Percentiles rank a stretch among this genome's conserved stretches.
Conservation (phyloP, 1,284 basidiomycete genomes). For the Melanopsichium pennsylvanicum region DNA sequence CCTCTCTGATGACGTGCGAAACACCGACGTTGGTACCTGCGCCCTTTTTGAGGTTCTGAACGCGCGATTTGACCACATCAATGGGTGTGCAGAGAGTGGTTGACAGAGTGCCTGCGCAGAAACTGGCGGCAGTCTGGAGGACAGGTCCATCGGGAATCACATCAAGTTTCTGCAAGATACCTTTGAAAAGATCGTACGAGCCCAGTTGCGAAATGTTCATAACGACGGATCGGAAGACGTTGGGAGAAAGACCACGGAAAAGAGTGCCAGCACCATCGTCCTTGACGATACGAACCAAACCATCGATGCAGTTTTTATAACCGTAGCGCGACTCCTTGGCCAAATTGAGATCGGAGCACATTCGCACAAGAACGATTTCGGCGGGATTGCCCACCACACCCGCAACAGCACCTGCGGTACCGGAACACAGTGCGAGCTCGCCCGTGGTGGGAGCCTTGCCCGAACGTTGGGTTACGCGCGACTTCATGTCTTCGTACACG, state of each 20-base stretch:
- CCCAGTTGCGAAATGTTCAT: constrained; percentile 68
- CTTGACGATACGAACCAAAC: constrained; percentile 68
- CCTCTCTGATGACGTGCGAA: constrained; percentile 39
- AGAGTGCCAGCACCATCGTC: constrained; percentile 68
- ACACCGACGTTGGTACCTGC: constrained; percentile 29
- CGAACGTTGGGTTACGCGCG: constrained; percentile 17
- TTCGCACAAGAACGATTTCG: constrained; percentile 70
- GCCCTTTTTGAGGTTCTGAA: constrained; percentile 65
- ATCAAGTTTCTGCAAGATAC: constrained; percentile 63
- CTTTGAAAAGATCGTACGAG: constrained; percentile 70
- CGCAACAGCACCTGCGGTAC: constrained; percentile 58
- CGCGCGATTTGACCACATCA: constrained; percentile 51
- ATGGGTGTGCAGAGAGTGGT: constrained; percentile 66
- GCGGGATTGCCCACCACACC: constrained; percentile 61
- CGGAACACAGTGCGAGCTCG: constrained; percentile 53
- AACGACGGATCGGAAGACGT: constrained; percentile 69
- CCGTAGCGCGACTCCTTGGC: constrained; percentile 56
- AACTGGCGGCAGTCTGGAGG: constrained; percentile 50
- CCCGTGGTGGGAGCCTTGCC: constrained; percentile 21
- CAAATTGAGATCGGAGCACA: constrained; percentile 67
- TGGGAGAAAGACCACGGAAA: constrained; percentile 69
- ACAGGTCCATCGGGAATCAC: constrained; percentile 67
- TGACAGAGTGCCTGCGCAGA: constrained; percentile 69
- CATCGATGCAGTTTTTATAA: constrained; percentile 68
- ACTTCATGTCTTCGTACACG: constrained; percentile 63